A percentile compares a stretch with the other conserved stretches of the same genome.
Conservation (phyloP, 495 filamentous ascomycete species). For the Durotheca rogersii region DNA sequence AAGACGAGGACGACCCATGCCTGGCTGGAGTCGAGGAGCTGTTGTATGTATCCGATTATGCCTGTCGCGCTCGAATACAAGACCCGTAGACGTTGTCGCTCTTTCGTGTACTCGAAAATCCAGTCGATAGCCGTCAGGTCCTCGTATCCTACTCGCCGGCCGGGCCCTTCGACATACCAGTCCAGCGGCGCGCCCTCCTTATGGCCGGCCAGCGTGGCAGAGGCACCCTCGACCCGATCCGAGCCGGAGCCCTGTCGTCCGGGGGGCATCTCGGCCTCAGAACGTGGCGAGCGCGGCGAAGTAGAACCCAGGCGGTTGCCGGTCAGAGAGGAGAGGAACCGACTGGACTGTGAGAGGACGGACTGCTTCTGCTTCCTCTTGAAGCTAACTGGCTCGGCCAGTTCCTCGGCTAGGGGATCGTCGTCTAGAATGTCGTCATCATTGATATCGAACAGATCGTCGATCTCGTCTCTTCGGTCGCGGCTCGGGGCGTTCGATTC, state of each 20-base stretch:
- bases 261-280: slow-evolving; percentile 24
- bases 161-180: slow-evolving; percentile 91
- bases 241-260: slow-evolving; percentile 17
- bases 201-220: slow-evolving; percentile 12
- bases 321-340: slow-evolving; percentile 61
- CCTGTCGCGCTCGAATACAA: slow-evolving; percentile 70
- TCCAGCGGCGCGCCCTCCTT: slow-evolving; percentile 72
- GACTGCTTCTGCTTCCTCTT: slow-evolving; percentile 75
- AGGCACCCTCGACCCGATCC: slow-evolving; percentile 1
- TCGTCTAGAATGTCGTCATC: slow-evolving; percentile 43
- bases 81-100: slow-evolving; percentile 79
- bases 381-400: slow-evolving; percentile 67
- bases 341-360: slow-evolving; percentile 46
- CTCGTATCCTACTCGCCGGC: slow-evolving; percentile 89
- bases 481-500: slow-evolving; percentile 28
- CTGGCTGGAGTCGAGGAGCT: slow-evolving; percentile 79
- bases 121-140: slow-evolving; percentile 98
- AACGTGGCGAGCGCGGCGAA: slow-evolving; percentile 21
- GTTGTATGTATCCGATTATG: slow-evolving; percentile 68
- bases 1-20: slow-evolving; percentile 85
- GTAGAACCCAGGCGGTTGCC: slow-evolving; percentile 32
- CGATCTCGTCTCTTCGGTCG: slow-evolving; percentile 47
- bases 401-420: slow-evolving; percentile 54
- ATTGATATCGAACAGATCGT: slow-evolving; percentile 44
- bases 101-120: slow-evolving; percentile 99